Evolutionary conservation across 2,329 filamentous ascomycete genomes (phyloP).

Genomic region (Trichoderma sp.): DNA sequence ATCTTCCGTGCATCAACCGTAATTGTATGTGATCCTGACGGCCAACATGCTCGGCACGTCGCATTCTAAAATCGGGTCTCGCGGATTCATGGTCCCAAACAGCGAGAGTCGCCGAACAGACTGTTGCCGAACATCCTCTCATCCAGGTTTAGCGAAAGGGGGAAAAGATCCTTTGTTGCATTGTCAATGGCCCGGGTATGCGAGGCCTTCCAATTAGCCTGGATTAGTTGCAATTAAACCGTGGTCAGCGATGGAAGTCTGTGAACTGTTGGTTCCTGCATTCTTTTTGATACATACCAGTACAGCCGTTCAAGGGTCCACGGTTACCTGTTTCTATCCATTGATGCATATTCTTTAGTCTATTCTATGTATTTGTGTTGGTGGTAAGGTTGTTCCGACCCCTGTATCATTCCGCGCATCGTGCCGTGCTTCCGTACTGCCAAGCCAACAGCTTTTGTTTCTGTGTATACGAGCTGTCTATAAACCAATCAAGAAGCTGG

Average conservation of each 20-base stretch:
- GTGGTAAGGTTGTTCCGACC: not conserved
- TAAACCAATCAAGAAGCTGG: not conserved
- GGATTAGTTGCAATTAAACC: not conserved
- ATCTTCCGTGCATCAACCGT: not conserved
- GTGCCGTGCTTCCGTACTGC: not conserved
- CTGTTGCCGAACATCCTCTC: not conserved
- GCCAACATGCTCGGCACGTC: not conserved
- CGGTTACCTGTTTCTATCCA: not conserved
- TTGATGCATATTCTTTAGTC: not conserved
- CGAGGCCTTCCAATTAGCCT: not conserved
- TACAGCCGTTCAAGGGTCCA: not conserved
- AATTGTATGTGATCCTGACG: not conserved
- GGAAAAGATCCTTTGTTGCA: not conserved
- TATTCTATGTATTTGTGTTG: not conserved
- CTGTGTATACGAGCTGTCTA: not conserved
- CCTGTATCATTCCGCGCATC: not conserved
- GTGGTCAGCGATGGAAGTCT: not conserved
- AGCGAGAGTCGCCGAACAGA: not conserved
- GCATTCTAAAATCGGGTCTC: not conserved
- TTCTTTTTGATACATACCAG: not conserved
- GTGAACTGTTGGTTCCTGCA: not conserved
- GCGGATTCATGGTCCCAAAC: not conserved
- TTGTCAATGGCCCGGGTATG: not conserved
- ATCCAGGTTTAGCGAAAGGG: not conserved
- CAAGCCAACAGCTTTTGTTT: not conserved